phyloP scores from a whole-genome alignment of 371 early-diverging fungal species.

The Parasitella parasitica region DNA sequence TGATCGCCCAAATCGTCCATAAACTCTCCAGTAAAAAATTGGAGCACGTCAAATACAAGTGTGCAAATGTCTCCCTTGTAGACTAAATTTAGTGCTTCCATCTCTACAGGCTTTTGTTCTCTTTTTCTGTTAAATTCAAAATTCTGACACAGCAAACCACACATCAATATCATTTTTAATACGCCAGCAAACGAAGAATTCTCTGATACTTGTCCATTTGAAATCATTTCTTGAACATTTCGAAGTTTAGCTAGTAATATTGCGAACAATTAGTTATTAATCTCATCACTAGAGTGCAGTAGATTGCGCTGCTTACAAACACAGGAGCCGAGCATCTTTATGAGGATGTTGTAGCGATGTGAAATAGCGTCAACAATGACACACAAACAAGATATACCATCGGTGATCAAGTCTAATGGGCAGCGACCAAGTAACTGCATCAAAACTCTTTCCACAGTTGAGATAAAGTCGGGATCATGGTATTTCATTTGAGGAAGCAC shows the following conservation, averaged over 20 bases:
- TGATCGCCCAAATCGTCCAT: conserved; percentile 15
- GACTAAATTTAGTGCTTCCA: conserved; percentile 15
- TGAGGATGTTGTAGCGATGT: conserved; percentile 59
- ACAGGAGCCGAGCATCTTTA: conserved; percentile 63
- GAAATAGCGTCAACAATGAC: conserved; percentile 65
- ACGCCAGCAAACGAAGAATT: conserved; percentile 7
- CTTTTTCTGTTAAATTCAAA: conserved; percentile 75
- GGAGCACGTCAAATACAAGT: conserved; percentile 21
- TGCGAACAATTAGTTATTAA: neutral
- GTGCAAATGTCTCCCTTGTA: conserved; percentile 21
- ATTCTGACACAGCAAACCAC: conserved; percentile 69
- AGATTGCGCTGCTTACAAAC: conserved; percentile 36
- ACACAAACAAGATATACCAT: conserved; percentile 77
- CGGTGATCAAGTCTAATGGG: conserved; percentile 61
- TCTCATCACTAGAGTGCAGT: neutral
- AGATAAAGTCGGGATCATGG: conserved; percentile 54
- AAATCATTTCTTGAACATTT: conserved; percentile 27
- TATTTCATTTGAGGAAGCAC: conserved; percentile 60
- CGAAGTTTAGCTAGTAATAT: conserved; percentile 27
- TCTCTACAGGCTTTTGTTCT: conserved; percentile 29
- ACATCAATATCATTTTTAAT: conserved; percentile 50
- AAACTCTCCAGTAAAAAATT: conserved; percentile 21
- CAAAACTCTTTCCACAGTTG: conserved; percentile 55
- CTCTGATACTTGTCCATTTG: conserved; percentile 2
- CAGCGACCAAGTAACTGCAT: conserved; percentile 56